These are phyloP conservation scores for Quercus tomentella DNA, from an alignment of 331 rosid species.

Conservation along the genomic window DNA sequence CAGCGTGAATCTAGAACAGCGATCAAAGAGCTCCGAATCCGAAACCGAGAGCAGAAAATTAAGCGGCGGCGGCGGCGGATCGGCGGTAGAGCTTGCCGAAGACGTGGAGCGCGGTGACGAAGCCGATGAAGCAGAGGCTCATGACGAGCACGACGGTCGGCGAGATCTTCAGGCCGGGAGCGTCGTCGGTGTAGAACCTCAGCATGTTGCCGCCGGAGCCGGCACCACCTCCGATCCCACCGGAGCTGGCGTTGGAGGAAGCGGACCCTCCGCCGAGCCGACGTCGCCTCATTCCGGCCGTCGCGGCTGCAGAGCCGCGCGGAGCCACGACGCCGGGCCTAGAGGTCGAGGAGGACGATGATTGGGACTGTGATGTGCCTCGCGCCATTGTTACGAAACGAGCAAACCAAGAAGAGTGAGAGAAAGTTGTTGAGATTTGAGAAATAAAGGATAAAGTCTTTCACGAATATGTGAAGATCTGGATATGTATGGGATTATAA, in stretches of 20 bases:
- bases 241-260: conserved; percentile 19
- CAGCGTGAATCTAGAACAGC: not conserved
- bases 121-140: conserved; percentile 96
- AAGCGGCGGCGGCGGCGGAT: conserved; percentile 42
- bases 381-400: conserved; percentile 46
- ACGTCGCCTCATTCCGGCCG: conserved; percentile 92
- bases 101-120: conserved; percentile 90
- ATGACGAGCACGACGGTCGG: conserved; percentile 83
- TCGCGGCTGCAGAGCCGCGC: conserved; percentile 87
- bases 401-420: not conserved
- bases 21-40: conserved; percentile 2
- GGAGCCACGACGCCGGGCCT: conserved; percentile 79
- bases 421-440: not conserved
- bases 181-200: conserved; percentile 94
- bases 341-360: conserved; percentile 50
- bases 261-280: conserved; percentile 34
- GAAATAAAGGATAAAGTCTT: too few relatives aligned
- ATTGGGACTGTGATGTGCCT: conserved; percentile 86
- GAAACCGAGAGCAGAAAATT: conserved; percentile 10
- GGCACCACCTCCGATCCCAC: conserved; percentile 36
- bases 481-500: too few relatives aligned
- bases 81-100: conserved; percentile 90
- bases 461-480: too few relatives aligned
- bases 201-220: conserved; percentile 75
- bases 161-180: conserved; percentile 89